Base-by-base conservation (phyloP, 805 yeast genomes). In the Nakazawaea sp. region DNA sequence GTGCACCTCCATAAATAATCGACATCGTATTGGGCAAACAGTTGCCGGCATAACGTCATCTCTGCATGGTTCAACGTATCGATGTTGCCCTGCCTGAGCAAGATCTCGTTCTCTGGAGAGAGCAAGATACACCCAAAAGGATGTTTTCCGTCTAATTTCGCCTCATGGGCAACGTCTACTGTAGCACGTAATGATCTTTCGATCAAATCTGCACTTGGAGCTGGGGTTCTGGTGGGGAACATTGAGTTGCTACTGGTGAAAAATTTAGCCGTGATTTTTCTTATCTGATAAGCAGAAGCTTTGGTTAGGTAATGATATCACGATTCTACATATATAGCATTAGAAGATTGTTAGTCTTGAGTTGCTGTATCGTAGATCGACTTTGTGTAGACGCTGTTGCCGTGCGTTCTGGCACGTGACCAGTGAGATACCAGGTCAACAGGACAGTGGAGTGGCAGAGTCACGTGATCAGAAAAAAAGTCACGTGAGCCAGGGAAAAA, bases 41-140 rank as follows among this genome's bases (percentile, higher is more conserved):
- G 54, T 4, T 33, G 20, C 21, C 51, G 34, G 24, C 55, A 50
- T 7, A 53, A 35, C 10, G 54, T 50, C 16, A 46, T 29, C 35
- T 55, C 57, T 2, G 59, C 59, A 36, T 55, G 59, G 31, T 55
- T 55, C 18, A 53, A 35, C 1, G 57, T 53, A 39, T 53, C 47
- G 18, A 53, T 36, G 30, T 55, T 55, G 2, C 58, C 59, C 33
- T 52, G 57, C 16, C 34, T 37, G 5, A 52, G 13, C 19, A 55
- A 30, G 7, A 53, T 42, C 11, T 46, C 47, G 12, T 31, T 31
- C 36, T 45, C 49, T 4, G 59, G 56, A 0, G 55, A 55, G 4
- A 55, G 47, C 13, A 55, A 31, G 3, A 55, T 35, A 28, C 51
- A 47, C 3, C 59, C 59, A 35, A 55, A 55, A 16, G 59, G 58